A percentile compares a stretch with the other conserved stretches of the same genome.
phyloP scores from a whole-genome alignment of 2,329 filamentous ascomycete genomes.

The Paraphaeosphaeria sporulosa region DNA sequence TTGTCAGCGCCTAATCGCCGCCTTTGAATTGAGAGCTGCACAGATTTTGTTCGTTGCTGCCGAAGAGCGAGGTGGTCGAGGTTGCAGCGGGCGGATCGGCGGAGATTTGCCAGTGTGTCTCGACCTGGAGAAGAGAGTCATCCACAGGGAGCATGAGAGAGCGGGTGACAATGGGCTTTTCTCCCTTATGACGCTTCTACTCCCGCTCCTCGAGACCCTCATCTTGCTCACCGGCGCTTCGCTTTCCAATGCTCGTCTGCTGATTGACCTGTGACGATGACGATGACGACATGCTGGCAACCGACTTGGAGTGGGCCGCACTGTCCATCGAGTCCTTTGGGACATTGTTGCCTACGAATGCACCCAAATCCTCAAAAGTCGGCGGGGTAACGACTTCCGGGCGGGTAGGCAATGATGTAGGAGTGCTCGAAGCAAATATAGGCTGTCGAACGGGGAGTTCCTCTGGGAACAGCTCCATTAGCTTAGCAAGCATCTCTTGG shows the following conservation, averaged over 20 bases:
- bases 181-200: neutral
- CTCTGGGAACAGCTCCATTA: slow-evolving; percentile 8
- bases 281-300: neutral
- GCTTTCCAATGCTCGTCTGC: neutral
- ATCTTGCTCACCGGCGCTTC: neutral
- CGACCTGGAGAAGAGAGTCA: neutral
- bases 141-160: neutral
- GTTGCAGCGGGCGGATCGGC: neutral
- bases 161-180: neutral
- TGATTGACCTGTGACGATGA: neutral
- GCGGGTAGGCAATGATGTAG: too few relatives aligned
- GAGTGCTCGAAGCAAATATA: neutral
- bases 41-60: neutral
- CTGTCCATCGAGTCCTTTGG: neutral
- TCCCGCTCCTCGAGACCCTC: neutral
- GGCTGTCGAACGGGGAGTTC: neutral
- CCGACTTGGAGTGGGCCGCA: neutral
- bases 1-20: neutral
- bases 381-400: neutral
- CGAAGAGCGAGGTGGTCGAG: neutral
- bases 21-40: neutral
- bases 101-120: neutral
- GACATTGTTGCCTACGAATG: neutral
- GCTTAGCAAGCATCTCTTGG: neutral
- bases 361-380: neutral